A percentile compares a stretch with the other conserved stretches of the same genome.
phyloP scores from a whole-genome alignment of 805 yeast species.

The Lipomyces mesembrius region DNA sequence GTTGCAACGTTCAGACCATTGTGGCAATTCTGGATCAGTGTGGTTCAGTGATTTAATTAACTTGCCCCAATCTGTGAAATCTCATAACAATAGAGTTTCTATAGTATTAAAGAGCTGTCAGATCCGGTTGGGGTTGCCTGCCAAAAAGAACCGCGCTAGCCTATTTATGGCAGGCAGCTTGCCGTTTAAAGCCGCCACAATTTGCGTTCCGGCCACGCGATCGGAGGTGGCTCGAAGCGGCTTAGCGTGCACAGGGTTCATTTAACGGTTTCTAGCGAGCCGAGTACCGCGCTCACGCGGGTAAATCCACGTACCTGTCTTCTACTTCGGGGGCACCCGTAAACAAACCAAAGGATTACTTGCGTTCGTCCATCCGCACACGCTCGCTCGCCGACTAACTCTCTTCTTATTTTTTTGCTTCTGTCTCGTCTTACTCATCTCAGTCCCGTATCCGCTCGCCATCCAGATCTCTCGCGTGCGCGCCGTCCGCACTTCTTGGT shows the following conservation, averaged over 20 bases:
- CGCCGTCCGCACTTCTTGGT: neutral
- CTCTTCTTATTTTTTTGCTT: neutral
- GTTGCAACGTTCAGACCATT: neutral
- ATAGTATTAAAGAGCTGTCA: too few species aligned
- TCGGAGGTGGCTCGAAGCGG: neutral
- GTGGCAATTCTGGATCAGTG: neutral
- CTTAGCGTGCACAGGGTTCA: neutral
- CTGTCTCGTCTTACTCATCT: neutral
- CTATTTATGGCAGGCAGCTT: neutral
- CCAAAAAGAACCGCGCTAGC: neutral
- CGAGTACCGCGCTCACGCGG: neutral
- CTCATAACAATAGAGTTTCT: too few species aligned
- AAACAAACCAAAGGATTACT: neutral
- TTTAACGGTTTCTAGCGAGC: neutral
- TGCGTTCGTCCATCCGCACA: neutral
- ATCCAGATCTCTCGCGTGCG: conserved; percentile 1
- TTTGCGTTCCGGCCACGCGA: neutral
- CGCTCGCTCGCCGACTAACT: neutral
- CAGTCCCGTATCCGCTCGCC: neutral
- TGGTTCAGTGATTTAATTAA: neutral
- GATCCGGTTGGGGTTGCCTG: neutral
- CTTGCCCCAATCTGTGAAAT: too few species aligned
- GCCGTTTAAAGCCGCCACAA: neutral
- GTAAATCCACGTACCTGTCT: neutral
- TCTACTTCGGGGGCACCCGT: neutral